phyloP scores from a whole-genome alignment of 768 basidiomycete species.

The Hygrocybe punicea region DNA sequence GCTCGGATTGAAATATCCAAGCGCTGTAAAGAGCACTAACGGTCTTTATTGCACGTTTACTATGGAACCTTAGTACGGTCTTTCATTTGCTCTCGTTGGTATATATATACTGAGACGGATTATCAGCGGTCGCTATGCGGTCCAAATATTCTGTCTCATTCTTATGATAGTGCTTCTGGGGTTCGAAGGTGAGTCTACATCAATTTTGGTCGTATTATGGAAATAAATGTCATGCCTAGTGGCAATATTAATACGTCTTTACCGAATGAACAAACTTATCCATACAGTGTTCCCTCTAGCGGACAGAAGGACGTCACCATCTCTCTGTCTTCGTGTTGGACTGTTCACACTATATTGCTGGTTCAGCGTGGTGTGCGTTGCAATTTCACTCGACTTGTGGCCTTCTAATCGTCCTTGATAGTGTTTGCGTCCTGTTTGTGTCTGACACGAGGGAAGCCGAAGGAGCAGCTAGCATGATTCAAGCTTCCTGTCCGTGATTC shows the following conservation, averaged over 20 bases:
- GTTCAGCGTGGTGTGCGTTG: conserved; percentile 41
- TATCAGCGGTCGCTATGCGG: conserved; percentile 24
- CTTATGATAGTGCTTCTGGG: conserved; percentile 38
- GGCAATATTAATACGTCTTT: conserved; percentile 43
- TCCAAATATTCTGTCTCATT: conserved; percentile 45
- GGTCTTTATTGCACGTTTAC: conserved; percentile 50
- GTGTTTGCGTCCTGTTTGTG: conserved; percentile 40
- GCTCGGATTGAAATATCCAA: conserved; percentile 18
- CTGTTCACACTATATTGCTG: conserved; percentile 47
- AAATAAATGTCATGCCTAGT: no score
- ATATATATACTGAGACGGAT: background rate
- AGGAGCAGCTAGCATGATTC: conserved; percentile 41
- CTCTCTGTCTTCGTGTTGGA: conserved; percentile 38
- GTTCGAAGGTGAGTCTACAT: conserved; percentile 42
- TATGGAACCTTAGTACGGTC: conserved; percentile 36
- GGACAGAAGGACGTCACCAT: conserved; percentile 32
- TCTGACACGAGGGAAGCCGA: conserved; percentile 27
- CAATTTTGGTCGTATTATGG: background rate
- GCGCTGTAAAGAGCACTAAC: conserved; percentile 25
- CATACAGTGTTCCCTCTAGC: conserved; percentile 42
- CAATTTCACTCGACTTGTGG: background rate
- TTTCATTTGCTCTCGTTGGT: background rate
- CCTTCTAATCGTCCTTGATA: conserved; percentile 15
- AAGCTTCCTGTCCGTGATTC: conserved; percentile 44
- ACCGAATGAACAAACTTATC: conserved; percentile 38